Conservation (phyloP, 495 filamentous ascomycete species). For the Aspergillus nanangensis region DNA sequence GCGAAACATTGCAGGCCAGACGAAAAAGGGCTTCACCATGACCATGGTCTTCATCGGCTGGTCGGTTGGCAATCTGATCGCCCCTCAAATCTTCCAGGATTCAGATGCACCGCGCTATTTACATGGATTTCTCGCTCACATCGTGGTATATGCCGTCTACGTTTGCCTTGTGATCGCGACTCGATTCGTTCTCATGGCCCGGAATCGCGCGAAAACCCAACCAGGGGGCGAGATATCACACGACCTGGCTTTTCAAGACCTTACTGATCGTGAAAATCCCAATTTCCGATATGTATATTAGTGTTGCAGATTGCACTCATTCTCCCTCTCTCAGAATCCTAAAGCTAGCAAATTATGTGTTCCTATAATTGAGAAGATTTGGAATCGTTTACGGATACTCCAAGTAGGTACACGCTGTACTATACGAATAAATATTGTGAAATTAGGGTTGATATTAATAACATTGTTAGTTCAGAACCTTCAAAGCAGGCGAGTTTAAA, state of each 20-base stretch:
- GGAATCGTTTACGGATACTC: too few relatives aligned
- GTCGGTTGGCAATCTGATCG: slow-evolving; percentile 25
- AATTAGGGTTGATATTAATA: neutral
- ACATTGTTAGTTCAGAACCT: neutral
- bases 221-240: neutral
- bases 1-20: slow-evolving; percentile 57
- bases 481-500: neutral
- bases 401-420: too few relatives aligned
- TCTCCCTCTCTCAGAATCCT: neutral
- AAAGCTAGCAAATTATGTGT: too few relatives aligned
- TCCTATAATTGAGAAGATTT: too few relatives aligned
- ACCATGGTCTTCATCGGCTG: slow-evolving; percentile 23
- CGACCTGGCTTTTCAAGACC: slow-evolving; percentile 46
- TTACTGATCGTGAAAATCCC: slow-evolving; percentile 55
- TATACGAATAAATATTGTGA: too few relatives aligned
- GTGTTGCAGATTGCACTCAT: neutral
- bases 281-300: slow-evolving; percentile 36
- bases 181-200: slow-evolving; percentile 9
- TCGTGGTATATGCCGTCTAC: slow-evolving; percentile 18
- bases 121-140: slow-evolving; percentile 16
- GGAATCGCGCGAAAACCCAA: slow-evolving; percentile 10
- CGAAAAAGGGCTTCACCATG: slow-evolving; percentile 48
- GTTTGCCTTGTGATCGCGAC: slow-evolving; percentile 7
- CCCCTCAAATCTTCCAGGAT: slow-evolving; percentile 31
- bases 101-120: slow-evolving; percentile 24